Percentiles rank a stretch among this genome's conserved stretches.
These are phyloP conservation scores for Leccinum obscurum DNA, from an alignment of 768 basidiomycete genomes.

Conservation along the genomic window DNA sequence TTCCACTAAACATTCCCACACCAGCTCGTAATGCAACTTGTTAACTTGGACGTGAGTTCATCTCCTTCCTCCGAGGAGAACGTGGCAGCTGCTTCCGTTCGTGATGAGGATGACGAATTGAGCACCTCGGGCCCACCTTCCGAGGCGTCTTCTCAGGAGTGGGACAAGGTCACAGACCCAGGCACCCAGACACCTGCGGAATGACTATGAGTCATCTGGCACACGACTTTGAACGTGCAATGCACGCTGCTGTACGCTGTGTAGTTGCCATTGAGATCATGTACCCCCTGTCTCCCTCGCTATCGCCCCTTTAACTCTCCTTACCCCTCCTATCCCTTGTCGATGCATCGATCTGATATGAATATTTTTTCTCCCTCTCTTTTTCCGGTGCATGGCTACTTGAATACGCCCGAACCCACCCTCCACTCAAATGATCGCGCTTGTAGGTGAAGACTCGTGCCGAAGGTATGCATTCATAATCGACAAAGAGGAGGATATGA, in stretches of 20 bases:
- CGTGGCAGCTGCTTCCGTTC: constrained; percentile 25
- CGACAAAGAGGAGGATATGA: constrained; percentile 9
- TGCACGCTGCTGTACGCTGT: constrained; percentile 33
- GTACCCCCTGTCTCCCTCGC: constrained; percentile 20
- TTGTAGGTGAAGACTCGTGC: constrained; percentile 63
- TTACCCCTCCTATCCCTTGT: constrained; percentile 23
- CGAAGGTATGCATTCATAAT: constrained; percentile 63
- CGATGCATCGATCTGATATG: constrained; percentile 60
- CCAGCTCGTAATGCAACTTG: constrained; percentile 79
- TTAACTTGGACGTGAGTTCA: constrained; percentile 85
- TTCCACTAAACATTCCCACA: constrained; percentile 8
- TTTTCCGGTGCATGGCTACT: constrained; percentile 20
- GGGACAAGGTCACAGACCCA: constrained; percentile 84
- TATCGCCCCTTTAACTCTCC: constrained; percentile 20
- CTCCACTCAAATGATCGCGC: constrained; percentile 14
- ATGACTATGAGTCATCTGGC: constrained; percentile 34
- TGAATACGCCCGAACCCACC: constrained; percentile 19
- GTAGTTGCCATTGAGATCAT: constrained; percentile 28
- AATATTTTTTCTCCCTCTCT: constrained; percentile 35
- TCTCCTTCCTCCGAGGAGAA: constrained; percentile 41
- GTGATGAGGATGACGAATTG: constrained; percentile 52
- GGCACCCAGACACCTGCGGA: constrained; percentile 53
- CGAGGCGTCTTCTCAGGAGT: constrained; percentile 86
- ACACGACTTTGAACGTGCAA: constrained; percentile 29
- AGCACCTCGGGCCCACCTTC: constrained; percentile 77